phyloP scores from a whole-genome alignment of 495 filamentous ascomycete genomes.

The Trichoderma reesei region DNA sequence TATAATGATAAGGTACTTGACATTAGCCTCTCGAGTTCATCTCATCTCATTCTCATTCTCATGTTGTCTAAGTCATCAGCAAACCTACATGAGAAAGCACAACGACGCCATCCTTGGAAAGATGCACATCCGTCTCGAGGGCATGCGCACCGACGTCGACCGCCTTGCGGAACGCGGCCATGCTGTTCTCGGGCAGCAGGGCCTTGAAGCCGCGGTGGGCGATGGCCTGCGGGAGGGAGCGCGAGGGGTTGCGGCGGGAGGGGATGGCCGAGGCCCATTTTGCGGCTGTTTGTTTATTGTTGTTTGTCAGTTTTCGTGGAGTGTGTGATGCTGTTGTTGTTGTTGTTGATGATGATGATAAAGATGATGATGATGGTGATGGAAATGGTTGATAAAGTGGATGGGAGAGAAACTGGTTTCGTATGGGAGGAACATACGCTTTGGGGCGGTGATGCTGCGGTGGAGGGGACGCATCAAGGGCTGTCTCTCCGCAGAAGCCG shows the following conservation, averaged over 20 bases:
- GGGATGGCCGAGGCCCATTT: background rate
- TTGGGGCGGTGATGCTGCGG: background rate
- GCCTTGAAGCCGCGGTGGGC: conserved; percentile 80
- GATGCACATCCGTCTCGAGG: conserved; percentile 79
- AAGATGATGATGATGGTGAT: background rate
- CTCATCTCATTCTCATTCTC: conserved; percentile 1
- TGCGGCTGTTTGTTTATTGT: background rate
- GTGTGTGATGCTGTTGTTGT: too few species aligned
- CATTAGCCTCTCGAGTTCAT: background rate
- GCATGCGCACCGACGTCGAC: conserved; percentile 66
- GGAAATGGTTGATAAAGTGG: background rate
- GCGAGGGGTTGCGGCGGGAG: background rate
- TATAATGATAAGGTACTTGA: conserved; percentile 24
- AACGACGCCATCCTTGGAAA: conserved; percentile 73
- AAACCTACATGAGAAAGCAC: conserved; percentile 71
- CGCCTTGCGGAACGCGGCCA: conserved; percentile 66
- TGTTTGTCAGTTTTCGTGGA: too few species aligned
- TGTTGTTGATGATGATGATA: background rate
- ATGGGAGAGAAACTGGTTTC: background rate
- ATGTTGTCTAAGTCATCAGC: background rate
- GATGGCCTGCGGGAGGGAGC: conserved; percentile 58
- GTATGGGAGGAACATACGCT: background rate
- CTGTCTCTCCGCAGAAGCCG: background rate
- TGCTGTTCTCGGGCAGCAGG: conserved; percentile 74
- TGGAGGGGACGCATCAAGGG: background rate